Conservation (phyloP, 148 eudicot genomes). For the Rhododendron vialii region DNA sequence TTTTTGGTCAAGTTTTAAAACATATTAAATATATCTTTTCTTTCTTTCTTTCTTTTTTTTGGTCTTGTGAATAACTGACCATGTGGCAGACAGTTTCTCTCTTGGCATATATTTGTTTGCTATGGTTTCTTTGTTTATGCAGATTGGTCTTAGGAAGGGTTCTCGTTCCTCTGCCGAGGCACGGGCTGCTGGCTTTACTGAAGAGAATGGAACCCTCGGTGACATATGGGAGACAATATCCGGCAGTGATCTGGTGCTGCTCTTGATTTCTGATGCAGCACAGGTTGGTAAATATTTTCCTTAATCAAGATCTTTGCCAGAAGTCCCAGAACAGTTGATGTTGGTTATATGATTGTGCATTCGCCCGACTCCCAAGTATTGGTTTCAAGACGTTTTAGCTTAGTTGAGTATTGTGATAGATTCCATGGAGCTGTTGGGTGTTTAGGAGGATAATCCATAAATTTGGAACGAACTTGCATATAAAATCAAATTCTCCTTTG, state of each 20-base stretch:
- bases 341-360: neutral
- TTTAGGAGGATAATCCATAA: neutral
- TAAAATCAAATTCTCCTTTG: neutral
- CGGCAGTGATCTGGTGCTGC: constrained; percentile 84
- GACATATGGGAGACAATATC: constrained; percentile 87
- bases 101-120: neutral
- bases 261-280: constrained; percentile 94
- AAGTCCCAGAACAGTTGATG: neutral
- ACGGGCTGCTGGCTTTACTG: constrained; percentile 84
- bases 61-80: neutral
- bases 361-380: neutral
- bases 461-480: neutral
- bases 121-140: constrained; percentile 6
- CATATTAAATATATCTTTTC: neutral
- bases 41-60: neutral
- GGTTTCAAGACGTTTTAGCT: neutral
- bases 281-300: constrained; percentile 45
- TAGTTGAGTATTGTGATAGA: neutral
- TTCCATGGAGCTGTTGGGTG: neutral
- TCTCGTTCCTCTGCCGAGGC: constrained; percentile 92
- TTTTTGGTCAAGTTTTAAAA: neutral
- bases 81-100: neutral
- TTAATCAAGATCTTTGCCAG: neutral
- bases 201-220: constrained; percentile 89
- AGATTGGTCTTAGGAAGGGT: constrained; percentile 96